Percentiles rank a stretch among this genome's conserved stretches.
phyloP scores from a whole-genome alignment of 129 eudicot genomes.

The Artemisia tridentata region DNA sequence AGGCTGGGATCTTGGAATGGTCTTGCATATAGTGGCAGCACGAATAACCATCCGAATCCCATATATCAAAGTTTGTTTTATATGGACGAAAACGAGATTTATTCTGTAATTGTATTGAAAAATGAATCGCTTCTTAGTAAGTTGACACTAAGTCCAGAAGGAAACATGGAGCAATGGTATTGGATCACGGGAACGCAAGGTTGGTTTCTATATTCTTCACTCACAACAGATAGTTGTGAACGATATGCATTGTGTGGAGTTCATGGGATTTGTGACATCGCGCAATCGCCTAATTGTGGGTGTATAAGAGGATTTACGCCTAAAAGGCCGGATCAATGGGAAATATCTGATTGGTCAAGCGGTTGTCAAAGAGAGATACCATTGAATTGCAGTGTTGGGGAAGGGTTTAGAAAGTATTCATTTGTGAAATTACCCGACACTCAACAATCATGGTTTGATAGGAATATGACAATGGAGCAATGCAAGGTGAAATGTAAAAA shows the following conservation, averaged over 20 bases:
- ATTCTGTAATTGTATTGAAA: neutral
- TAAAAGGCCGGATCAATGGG: neutral
- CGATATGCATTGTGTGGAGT: constrained; percentile 16
- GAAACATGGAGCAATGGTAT: neutral
- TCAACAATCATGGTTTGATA: constrained; percentile 24
- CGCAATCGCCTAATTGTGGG: neutral
- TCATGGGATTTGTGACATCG: constrained; percentile 18
- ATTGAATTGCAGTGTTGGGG: neutral
- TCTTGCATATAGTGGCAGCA: constrained; percentile 18
- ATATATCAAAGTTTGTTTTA: neutral
- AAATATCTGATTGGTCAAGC: neutral
- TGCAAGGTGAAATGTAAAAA: constrained; percentile 23
- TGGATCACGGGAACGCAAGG: constrained; percentile 8
- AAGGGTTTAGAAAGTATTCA: constrained; percentile 25
- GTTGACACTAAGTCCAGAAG: neutral
- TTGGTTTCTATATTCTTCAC: neutral
- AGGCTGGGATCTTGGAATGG: constrained; percentile 41
- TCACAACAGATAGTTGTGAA: neutral
- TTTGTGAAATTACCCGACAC: constrained; percentile 32
- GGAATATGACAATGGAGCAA: constrained; percentile 29
- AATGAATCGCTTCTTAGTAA: neutral
- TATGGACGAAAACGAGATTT: constrained; percentile 16
- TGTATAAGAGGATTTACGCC: constrained; percentile 26
- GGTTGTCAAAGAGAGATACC: constrained; percentile 8
- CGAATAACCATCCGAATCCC: constrained; percentile 3